A percentile compares a stretch with the other conserved stretches of the same genome.
These are phyloP conservation scores for Spergularia marina DNA, from an alignment of 148 eudicot species.

Conservation along the genomic window DNA sequence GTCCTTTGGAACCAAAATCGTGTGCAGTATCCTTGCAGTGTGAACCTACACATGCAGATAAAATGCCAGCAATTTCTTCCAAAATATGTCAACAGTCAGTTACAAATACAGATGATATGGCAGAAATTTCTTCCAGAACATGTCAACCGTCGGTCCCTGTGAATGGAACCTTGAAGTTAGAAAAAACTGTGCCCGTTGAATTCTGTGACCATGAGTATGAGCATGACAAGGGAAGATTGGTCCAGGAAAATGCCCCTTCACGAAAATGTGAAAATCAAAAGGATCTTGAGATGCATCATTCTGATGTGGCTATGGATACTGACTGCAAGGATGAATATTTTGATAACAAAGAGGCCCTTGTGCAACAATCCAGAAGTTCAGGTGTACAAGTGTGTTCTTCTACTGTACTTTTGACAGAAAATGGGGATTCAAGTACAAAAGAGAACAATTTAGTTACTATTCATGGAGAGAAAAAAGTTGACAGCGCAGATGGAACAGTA, in stretches of 20 bases:
- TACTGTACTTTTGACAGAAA: slow-evolving; percentile 3
- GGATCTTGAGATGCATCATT: slow-evolving; percentile 8
- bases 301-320: slow-evolving; percentile 22
- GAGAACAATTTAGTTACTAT: background rate
- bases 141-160: slow-evolving; percentile 20
- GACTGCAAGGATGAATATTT: slow-evolving; percentile 21
- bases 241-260: slow-evolving; percentile 11
- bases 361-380: background rate
- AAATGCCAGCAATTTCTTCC: slow-evolving; percentile 13
- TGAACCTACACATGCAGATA: slow-evolving; percentile 20
- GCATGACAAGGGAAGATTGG: slow-evolving; percentile 16
- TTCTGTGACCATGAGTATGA: slow-evolving; percentile 13
- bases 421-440: slow-evolving; percentile 5
- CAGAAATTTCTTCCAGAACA: slow-evolving; percentile 16
- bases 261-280: slow-evolving; percentile 24
- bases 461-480: slow-evolving; percentile 9
- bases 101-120: slow-evolving; percentile 16
- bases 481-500: slow-evolving; percentile 16
- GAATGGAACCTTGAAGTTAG: slow-evolving; percentile 13
- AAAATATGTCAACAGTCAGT: too few species aligned
- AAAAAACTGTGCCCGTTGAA: slow-evolving; percentile 22
- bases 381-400: background rate
- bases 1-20: slow-evolving; percentile 21
- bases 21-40: slow-evolving; percentile 16
- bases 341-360: slow-evolving; percentile 25